Base-by-base conservation (phyloP, 1,284 basidiomycete genomes). In the Schizophyllum commune region DNA sequence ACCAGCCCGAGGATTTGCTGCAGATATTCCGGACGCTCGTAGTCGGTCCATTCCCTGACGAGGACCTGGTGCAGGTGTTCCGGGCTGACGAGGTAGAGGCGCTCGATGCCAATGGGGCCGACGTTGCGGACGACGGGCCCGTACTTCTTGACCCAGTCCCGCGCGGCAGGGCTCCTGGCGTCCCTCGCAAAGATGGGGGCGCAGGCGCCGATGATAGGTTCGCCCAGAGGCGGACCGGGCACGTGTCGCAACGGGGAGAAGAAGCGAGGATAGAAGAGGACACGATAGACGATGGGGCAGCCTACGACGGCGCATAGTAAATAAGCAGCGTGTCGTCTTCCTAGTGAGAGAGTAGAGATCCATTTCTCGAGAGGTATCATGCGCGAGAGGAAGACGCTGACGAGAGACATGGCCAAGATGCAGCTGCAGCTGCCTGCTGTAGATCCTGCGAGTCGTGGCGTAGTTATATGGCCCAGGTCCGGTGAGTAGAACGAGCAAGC, bases 11-110 rank as follows among this genome's bases (percentile, higher is more conserved):
- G 65, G 7, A 76, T 68, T 58, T 77, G 71, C 57, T 75, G 72
- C 73, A 80, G 68, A 60, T 77, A 79, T 21, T 67, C 66, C 0
- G 80, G 80, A 78, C 80, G 60, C 17, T 79, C 79, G 70, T 77
- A 79, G 11, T 77, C 75, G 13, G 75, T 62, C 79, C 78, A 80
- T 53, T 77, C 76, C n/a, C 67, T 73, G 13, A 77, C 75, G 7
- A 80, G 63, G 19, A 80, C 75, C 64, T 77, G 76, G 9, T 79
- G 74, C 52, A 79, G 67, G 1, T 77, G 77, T 56, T 77, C 75
- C 5, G 77, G 75, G 52, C 68, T 74, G 66, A 75, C 70, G 64
- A 80, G 75, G 15, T 80, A 73, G 51, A 82, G 62, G 32, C 79
- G 68, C 61, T 81, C 77, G n/a, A 77, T 70, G 9, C 79, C 79